Percentiles rank a stretch among this genome's conserved stretches.
phyloP scores from a whole-genome alignment of 768 basidiomycete genomes.

The Pisolithus marmoratus region DNA sequence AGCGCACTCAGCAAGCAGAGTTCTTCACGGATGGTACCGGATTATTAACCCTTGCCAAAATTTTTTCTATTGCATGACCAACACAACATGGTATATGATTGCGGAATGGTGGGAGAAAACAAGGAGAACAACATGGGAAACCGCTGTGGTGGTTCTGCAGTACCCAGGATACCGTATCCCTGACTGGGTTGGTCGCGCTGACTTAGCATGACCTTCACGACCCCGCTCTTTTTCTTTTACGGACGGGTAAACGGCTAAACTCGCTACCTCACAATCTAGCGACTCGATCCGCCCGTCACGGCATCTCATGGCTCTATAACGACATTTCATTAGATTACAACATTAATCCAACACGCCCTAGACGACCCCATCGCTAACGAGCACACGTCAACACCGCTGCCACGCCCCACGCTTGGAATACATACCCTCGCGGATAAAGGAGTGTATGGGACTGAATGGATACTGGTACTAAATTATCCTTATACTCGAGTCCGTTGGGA shows the following conservation, averaged over 20 bases:
- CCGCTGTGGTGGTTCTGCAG: too few relatives aligned
- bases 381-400: not conserved
- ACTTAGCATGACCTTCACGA: too few relatives aligned
- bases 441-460: not conserved
- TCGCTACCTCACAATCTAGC: not conserved
- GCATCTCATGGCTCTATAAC: not conserved
- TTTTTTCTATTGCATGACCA: not conserved
- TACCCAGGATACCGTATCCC: too few relatives aligned
- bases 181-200: too few relatives aligned
- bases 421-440: not conserved
- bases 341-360: not conserved
- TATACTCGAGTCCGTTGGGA: not conserved
- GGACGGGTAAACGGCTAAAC: not conserved
- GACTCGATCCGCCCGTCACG: not conserved
- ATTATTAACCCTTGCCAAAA: not conserved
- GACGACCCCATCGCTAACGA: not conserved
- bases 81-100: not conserved
- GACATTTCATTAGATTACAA: not conserved
- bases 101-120: too few relatives aligned
- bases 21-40: slow-evolving; percentile 3
- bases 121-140: too few relatives aligned
- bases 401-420: too few relatives aligned
- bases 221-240: too few relatives aligned
- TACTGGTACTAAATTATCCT: not conserved
- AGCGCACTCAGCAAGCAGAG: not conserved